These are phyloP conservation scores for Jackrogersella multiformis DNA, from an alignment of 495 filamentous ascomycete species.

Conservation along the genomic window DNA sequence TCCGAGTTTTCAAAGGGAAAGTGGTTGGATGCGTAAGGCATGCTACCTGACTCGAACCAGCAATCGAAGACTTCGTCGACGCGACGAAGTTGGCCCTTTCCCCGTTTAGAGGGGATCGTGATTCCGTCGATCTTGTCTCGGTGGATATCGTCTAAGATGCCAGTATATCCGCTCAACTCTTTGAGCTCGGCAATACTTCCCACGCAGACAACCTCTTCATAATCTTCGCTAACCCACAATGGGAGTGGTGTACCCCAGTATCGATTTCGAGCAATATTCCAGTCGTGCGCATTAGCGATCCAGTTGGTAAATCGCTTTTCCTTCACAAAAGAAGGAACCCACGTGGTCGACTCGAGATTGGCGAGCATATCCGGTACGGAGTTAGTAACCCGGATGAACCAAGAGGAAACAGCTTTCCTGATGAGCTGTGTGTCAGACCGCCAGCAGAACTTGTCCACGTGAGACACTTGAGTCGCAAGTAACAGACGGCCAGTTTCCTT, in stretches of 20 bases:
- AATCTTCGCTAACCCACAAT: slow-evolving; percentile 89
- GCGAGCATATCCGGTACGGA: slow-evolving; percentile 90
- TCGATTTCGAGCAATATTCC: slow-evolving; percentile 94
- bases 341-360: slow-evolving; percentile 90
- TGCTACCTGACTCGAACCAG: slow-evolving; percentile 91
- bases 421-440: slow-evolving; percentile 95
- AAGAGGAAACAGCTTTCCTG: slow-evolving; percentile 91
- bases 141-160: slow-evolving; percentile 89
- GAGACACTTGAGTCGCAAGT: slow-evolving; percentile 88
- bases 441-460: slow-evolving; percentile 96
- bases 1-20: slow-evolving; percentile 96
- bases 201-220: slow-evolving; percentile 85
- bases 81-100: slow-evolving; percentile 83
- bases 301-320: slow-evolving; percentile 85
- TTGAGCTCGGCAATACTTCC: slow-evolving; percentile 89
- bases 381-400: slow-evolving; percentile 89
- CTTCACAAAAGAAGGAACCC: slow-evolving; percentile 93
- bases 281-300: slow-evolving; percentile 92
- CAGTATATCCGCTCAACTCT: slow-evolving; percentile 83
- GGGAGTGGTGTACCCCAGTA: slow-evolving; percentile 98
- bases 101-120: slow-evolving; percentile 91
- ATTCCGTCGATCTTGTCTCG: slow-evolving; percentile 95
- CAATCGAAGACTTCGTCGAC: slow-evolving; percentile 96
- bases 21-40: slow-evolving; percentile 94
- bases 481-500: slow-evolving; percentile 83